Percentiles rank a stretch among this genome's conserved stretches.
These are phyloP conservation scores for Anaeramoeba flamelloides DNA, from an alignment of 78 protist species.

Conservation along the genomic window DNA sequence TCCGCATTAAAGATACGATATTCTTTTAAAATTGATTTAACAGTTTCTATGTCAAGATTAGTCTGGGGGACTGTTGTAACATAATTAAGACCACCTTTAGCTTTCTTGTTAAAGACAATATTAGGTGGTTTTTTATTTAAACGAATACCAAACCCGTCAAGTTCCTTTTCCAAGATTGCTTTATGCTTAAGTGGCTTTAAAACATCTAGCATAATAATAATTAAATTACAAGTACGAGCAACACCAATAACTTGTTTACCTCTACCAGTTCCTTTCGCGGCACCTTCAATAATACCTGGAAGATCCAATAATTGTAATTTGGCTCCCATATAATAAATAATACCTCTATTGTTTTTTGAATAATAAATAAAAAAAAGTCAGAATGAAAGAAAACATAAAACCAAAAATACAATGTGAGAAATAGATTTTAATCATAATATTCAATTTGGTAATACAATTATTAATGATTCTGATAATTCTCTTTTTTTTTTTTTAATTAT, in stretches of 20 bases:
- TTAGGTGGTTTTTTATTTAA: constrained; percentile 84
- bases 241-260: constrained; percentile 78
- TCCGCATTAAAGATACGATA: constrained; percentile 81
- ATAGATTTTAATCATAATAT: too few species aligned
- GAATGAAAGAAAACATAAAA: too few species aligned
- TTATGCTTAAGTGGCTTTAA: constrained; percentile 73
- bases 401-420: too few species aligned
- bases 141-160: constrained; percentile 95
- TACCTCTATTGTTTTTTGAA: too few species aligned
- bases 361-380: too few species aligned
- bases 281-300: constrained; percentile 95
- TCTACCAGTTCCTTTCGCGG: constrained; percentile 95
- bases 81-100: constrained; percentile 85
- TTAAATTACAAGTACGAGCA: constrained; percentile 87
- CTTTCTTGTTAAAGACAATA: constrained; percentile 63
- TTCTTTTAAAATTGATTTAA: constrained; percentile 44
- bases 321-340: too few species aligned
- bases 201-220: constrained; percentile 86
- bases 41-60: constrained; percentile 41
- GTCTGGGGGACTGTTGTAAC: constrained; percentile 34
- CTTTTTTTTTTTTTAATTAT: constrained; percentile 61
- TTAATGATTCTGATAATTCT: constrained; percentile 59
- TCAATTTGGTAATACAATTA: background rate
- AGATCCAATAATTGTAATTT: constrained; percentile 30
- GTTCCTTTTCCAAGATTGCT: constrained; percentile 71